Percentiles rank a stretch among this genome's conserved stretches.
phyloP scores from a whole-genome alignment of 2,329 filamentous ascomycete genomes.

The Boeremia exigua region DNA sequence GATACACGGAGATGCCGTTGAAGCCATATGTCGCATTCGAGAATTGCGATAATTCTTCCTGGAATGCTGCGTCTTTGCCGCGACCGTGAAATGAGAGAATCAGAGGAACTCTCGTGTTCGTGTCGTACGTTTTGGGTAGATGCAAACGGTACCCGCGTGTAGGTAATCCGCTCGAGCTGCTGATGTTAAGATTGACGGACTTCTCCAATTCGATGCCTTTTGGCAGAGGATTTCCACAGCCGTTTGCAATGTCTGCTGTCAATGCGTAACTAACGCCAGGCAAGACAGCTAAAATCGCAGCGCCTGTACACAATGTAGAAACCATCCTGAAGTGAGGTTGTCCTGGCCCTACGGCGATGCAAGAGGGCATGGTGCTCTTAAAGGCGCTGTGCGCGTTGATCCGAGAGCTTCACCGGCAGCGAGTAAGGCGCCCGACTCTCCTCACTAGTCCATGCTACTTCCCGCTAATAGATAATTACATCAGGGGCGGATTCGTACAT shows the following conservation, averaged over 20 bases:
- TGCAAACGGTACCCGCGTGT: conserved; percentile 48
- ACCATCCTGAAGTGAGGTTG: not conserved
- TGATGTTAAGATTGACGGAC: conserved; percentile 34
- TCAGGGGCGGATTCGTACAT: not conserved
- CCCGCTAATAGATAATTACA: not conserved
- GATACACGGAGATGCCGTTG: conserved; percentile 54
- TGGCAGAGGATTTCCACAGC: conserved; percentile 27
- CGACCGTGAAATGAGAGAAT: conserved; percentile 59
- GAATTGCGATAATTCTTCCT: conserved; percentile 55
- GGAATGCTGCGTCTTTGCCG: conserved; percentile 43
- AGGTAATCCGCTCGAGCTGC: conserved; percentile 36
- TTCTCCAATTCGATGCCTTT: conserved; percentile 24
- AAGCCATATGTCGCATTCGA: conserved; percentile 53
- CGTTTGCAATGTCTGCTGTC: conserved; percentile 10
- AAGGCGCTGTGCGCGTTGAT: conserved; percentile 3
- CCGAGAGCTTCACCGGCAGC: conserved; percentile 2
- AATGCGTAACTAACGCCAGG: not conserved
- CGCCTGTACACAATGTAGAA: not conserved
- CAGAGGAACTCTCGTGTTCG: conserved; percentile 46
- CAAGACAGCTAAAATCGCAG: not conserved
- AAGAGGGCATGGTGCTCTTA: conserved; percentile 1
- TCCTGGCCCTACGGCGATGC: not conserved
- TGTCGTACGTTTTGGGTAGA: conserved; percentile 50
- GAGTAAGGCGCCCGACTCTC: conserved; percentile 14
- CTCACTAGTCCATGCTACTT: conserved; percentile 3